Conservation (phyloP, 2,329 filamentous ascomycete species). For the Xylaria sp. region DNA sequence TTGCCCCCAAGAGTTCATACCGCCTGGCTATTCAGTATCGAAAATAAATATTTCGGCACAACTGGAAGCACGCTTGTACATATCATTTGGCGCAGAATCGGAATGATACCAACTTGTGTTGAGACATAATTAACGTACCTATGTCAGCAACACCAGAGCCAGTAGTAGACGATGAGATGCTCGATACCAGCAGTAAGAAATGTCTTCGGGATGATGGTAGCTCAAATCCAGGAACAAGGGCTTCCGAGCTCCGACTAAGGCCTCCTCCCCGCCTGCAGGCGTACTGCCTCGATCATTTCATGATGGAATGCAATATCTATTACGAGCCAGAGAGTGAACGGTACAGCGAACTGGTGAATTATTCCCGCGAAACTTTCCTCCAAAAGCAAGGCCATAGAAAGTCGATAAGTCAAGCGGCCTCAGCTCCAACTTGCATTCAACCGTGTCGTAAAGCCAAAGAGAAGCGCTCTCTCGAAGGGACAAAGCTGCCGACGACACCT, state of each 20-base stretch:
- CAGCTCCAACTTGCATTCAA: conserved; percentile 40
- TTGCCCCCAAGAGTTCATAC: too few species aligned
- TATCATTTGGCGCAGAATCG: not conserved
- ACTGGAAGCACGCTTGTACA: not conserved
- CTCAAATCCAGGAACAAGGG: not conserved
- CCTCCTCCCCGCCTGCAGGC: conserved; percentile 41
- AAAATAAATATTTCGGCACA: not conserved
- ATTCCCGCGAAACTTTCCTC: conserved; percentile 21
- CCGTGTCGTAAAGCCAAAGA: conserved; percentile 41
- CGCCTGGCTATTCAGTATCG: not conserved
- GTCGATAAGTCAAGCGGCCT: conserved; percentile 16
- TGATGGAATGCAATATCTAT: conserved; percentile 46
- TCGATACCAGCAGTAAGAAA: not conserved
- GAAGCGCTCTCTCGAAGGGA: conserved; percentile 18
- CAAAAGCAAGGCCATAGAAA: conserved; percentile 27
- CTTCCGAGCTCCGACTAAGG: conserved; percentile 37
- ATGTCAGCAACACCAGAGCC: not conserved
- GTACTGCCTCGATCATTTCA: conserved; percentile 46
- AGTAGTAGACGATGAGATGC: not conserved
- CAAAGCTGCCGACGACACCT: not conserved
- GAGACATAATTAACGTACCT: not conserved
- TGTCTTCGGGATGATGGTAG: not conserved
- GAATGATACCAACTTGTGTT: not conserved
- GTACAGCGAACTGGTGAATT: conserved; percentile 31
- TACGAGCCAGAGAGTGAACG: conserved; percentile 40